These are phyloP conservation scores for Fusarium sp. DNA, from an alignment of 2,329 filamentous ascomycete genomes.

Conservation along the genomic window DNA sequence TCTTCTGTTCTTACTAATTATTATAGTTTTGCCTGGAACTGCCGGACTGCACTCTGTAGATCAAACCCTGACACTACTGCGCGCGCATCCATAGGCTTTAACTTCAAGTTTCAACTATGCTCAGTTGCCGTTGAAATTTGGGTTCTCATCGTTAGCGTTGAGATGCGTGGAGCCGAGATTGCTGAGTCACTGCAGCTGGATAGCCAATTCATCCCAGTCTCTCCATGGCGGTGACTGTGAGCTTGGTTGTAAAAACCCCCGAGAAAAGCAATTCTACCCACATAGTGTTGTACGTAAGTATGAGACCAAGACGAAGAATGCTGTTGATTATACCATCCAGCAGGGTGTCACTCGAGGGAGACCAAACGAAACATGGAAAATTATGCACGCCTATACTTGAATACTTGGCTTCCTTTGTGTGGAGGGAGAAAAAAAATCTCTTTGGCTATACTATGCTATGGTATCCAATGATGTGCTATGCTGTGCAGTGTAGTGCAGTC, in stretches of 20 bases:
- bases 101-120: not conserved
- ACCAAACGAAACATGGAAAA: slow-evolving; percentile 7
- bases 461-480: slow-evolving; percentile 45
- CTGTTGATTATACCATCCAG: slow-evolving; percentile 2
- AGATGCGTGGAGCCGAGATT: slow-evolving; percentile 10
- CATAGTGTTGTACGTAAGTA: not conserved
- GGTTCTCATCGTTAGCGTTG: not conserved
- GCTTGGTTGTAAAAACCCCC: slow-evolving; percentile 29
- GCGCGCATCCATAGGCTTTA: not conserved
- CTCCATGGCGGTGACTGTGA: slow-evolving; percentile 21
- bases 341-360: slow-evolving; percentile 4
- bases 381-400: slow-evolving; percentile 10
- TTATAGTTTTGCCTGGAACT: slow-evolving; percentile 3
- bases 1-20: not conserved
- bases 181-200: slow-evolving; percentile 14
- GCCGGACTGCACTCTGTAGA: not conserved
- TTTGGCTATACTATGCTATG: slow-evolving; percentile 45
- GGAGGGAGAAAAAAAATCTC: slow-evolving; percentile 40
- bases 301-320: not conserved
- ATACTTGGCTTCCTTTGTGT: slow-evolving; percentile 33
- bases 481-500: slow-evolving; percentile 44
- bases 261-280: slow-evolving; percentile 34
- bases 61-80: not conserved
- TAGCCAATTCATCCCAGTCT: slow-evolving; percentile 19
- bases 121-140: not conserved